Base-by-base conservation (phyloP, 345 rosid genomes). In the Arabidopsis arenosa region DNA sequence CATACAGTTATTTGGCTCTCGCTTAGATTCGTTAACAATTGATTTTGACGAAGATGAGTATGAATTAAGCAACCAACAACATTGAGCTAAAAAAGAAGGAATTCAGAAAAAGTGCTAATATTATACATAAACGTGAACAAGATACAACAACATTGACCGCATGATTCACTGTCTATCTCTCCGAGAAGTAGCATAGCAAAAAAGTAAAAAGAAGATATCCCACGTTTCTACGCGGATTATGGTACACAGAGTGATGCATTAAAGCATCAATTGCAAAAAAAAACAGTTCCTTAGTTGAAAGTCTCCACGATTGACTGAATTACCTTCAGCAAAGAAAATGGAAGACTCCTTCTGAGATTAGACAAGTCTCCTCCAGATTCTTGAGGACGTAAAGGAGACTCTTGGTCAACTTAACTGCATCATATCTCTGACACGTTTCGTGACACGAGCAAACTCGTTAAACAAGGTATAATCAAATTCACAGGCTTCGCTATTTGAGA, bases 371-470 rank as follows among this genome's bases (percentile, higher is more conserved):
- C 59, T 62, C 51, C 35, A 62, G 11, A 44, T 60, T 37, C 30
- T 28, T 52, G 56, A 56, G 28, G 66, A 70, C 5, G 66, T 17
- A 23, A 55, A 63, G 41, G 45, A 18, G 21, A 18, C 49, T 63
- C 60, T 76, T 63, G 15, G 13, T 78, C 74, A 72, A 44, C 52
- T 35, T 52, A 11, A 59, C 26, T 18, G 81, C 79, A 79, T 79
- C 63, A 67, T 55, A 73, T 75, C 72, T 84, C 92, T 89, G 17
- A 90, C 87, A 45, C 88, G 93, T 72, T 86, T 88, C 61, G 78
- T 9, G 47, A 90, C 81, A 7, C 97, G 98, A 63, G 84, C 97
- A 72, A 87, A 89, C 79, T 92, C 97, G 44, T 78, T 80, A 71
- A 89, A 94, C 86, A 73, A 43, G 4, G 89, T 63, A 69, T 84